Evolutionary conservation across 192 early-diverging fungal genomes (phyloP).

Genomic region (Coemansia sp.): DNA sequence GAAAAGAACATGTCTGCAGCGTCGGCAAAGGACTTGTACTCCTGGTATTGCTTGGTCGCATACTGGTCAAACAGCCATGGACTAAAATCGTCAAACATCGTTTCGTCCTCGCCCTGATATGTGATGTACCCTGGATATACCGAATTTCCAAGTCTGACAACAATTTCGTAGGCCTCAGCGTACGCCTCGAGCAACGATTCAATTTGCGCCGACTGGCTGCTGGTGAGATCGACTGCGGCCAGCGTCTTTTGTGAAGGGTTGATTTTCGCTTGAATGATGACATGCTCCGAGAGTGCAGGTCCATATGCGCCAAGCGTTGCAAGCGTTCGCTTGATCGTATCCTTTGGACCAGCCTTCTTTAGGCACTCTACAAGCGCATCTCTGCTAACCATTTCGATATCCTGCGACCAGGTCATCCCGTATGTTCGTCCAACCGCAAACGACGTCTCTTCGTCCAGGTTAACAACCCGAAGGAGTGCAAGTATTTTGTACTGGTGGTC

Average conservation of each 20-base stretch:
- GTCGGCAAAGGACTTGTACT: slow-evolving; percentile 76
- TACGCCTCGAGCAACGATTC: slow-evolving; percentile 63
- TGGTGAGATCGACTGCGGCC: slow-evolving; percentile 56
- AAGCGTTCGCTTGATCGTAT: slow-evolving; percentile 65
- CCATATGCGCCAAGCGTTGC: slow-evolving; percentile 68
- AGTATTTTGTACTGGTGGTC: slow-evolving; percentile 84
- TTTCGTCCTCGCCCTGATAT: slow-evolving; percentile 14
- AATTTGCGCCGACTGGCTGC: slow-evolving; percentile 56
- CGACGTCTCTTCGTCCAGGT: slow-evolving; percentile 66
- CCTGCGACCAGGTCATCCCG: slow-evolving; percentile 21
- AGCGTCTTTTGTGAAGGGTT: slow-evolving; percentile 60
- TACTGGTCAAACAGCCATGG: slow-evolving; percentile 72
- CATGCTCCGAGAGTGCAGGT: slow-evolving; percentile 84
- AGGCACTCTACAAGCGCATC: slow-evolving; percentile 57
- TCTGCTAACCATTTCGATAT: slow-evolving; percentile 58
- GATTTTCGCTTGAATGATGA: slow-evolving; percentile 63
- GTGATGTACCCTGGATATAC: slow-evolving; percentile 47
- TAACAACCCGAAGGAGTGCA: slow-evolving; percentile 82
- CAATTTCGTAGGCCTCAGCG: slow-evolving; percentile 67
- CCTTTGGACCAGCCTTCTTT: slow-evolving; percentile 58
- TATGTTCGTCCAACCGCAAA: slow-evolving; percentile 88
- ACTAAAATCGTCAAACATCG: slow-evolving; percentile 62
- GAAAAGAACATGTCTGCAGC: slow-evolving; percentile 94
- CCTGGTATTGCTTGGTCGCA: slow-evolving; percentile 46
- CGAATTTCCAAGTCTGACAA: slow-evolving; percentile 51